These are phyloP conservation scores for Xylaria sp. DNA, from an alignment of 495 filamentous ascomycete genomes.

Conservation along the genomic window DNA sequence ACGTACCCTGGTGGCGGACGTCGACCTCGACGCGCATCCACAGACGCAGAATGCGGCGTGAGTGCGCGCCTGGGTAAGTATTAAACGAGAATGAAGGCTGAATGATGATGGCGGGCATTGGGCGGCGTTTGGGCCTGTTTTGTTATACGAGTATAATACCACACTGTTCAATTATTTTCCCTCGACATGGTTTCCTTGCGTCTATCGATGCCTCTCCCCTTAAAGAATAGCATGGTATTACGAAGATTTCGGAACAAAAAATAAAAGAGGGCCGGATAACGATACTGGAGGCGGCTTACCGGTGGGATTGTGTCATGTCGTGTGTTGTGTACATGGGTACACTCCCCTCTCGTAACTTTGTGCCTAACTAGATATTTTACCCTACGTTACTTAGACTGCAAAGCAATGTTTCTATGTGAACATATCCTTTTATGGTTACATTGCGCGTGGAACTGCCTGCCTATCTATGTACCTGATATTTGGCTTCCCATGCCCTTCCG, in stretches of 20 bases:
- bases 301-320: too few relatives aligned
- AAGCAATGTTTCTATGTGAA: neutral
- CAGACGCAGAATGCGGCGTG: conserved; percentile 37
- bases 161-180: conserved; percentile 2
- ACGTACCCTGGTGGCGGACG: conserved; percentile 71
- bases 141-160: conserved; percentile 17
- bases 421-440: neutral
- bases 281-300: too few relatives aligned
- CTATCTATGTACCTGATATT: neutral
- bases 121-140: conserved; percentile 22
- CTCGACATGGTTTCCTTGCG: neutral
- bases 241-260: neutral
- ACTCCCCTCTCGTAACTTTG: neutral
- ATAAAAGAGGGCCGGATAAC: neutral
- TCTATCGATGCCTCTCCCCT: neutral
- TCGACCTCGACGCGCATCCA: conserved; percentile 80
- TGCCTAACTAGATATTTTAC: neutral
- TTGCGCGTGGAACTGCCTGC: neutral
- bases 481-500: neutral
- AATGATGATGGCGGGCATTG: conserved; percentile 10
- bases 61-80: neutral
- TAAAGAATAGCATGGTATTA: neutral
- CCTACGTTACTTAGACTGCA: neutral
- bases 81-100: neutral
- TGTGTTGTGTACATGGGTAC: neutral